Evolutionary conservation across 2,329 filamentous ascomycete genomes (phyloP).

Genomic region (Penicillium crustosum): DNA sequence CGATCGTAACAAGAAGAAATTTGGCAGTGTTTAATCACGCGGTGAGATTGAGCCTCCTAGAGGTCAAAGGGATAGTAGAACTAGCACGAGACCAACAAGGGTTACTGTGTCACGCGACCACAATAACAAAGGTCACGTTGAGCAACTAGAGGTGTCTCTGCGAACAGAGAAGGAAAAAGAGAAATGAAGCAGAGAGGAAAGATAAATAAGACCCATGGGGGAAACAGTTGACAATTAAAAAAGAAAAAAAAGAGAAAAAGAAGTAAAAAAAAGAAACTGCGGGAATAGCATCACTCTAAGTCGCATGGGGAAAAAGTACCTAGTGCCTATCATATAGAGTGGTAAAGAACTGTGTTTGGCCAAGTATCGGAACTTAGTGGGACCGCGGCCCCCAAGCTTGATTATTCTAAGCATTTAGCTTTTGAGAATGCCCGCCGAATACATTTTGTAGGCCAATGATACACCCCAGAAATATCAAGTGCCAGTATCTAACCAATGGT

Average conservation of each 20-base stretch:
- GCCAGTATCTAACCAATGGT: background rate
- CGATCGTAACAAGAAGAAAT: conserved; percentile 5
- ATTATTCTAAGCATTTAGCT: conserved; percentile 3
- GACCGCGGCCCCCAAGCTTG: background rate
- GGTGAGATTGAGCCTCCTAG: background rate
- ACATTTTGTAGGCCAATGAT: background rate
- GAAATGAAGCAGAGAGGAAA: background rate
- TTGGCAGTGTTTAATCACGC: background rate
- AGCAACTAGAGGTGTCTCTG: background rate
- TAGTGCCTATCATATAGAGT: conserved; percentile 3
- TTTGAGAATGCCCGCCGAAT: background rate
- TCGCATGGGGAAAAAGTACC: background rate
- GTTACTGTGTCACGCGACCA: conserved; percentile 6
- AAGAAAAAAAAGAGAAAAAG: background rate
- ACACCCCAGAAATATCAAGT: background rate
- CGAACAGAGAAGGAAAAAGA: background rate
- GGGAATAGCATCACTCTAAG: conserved; percentile 5
- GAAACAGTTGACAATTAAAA: background rate
- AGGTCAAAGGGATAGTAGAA: background rate
- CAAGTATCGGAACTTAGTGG: conserved; percentile 2
- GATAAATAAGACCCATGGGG: background rate
- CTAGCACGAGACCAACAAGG: background rate
- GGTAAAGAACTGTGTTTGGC: background rate
- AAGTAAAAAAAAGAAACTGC: background rate
- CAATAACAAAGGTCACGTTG: background rate